Conservation (phyloP, 345 rosid species). For the Corchorus capsularis region DNA sequence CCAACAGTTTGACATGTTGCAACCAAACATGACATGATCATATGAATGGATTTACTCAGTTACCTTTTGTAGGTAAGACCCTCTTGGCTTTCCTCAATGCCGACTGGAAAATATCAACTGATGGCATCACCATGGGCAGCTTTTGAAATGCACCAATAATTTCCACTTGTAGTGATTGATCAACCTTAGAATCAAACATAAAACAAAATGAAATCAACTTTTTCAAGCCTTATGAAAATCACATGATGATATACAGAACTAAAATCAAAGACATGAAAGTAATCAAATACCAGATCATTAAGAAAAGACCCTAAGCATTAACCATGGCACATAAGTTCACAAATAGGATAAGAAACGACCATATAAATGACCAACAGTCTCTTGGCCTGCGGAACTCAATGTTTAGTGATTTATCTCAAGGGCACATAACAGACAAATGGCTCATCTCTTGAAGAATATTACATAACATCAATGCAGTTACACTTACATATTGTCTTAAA, state of each 20-base stretch:
- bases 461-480: background rate
- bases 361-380: background rate
- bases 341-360: background rate
- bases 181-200: slow-evolving; percentile 43
- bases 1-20: background rate
- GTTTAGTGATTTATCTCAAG: background rate
- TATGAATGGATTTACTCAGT: slow-evolving; percentile 6
- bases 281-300: background rate
- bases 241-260: background rate
- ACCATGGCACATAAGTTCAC: background rate
- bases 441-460: background rate
- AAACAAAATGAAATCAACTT: background rate
- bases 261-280: background rate
- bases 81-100: slow-evolving; percentile 76
- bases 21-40: background rate
- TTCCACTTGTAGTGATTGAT: slow-evolving; percentile 34
- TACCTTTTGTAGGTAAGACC: slow-evolving; percentile 83
- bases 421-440: background rate
- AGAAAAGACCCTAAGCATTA: background rate
- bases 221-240: background rate
- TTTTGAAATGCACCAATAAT: slow-evolving; percentile 89
- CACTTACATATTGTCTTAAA: background rate
- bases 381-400: background rate
- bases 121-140: slow-evolving; percentile 95
- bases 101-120: slow-evolving; percentile 73